Evolutionary conservation across 2,329 filamentous ascomycete genomes (phyloP).

Genomic region (Penicillium freii): DNA sequence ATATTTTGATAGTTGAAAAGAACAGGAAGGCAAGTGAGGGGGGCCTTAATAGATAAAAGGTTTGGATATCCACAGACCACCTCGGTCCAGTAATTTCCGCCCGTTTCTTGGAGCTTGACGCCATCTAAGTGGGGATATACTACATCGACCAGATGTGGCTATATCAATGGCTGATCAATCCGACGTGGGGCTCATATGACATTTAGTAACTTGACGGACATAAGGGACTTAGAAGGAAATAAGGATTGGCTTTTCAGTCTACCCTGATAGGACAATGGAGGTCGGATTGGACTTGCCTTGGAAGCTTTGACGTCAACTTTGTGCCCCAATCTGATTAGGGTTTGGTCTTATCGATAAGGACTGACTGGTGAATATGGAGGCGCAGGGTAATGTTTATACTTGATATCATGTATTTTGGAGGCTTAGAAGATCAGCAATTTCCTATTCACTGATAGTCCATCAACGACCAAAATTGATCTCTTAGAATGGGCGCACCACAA

Average conservation of each 20-base stretch:
- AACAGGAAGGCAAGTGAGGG: background rate
- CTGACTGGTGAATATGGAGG: background rate
- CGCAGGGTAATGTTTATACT: background rate
- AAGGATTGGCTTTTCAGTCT: background rate
- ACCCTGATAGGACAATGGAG: background rate
- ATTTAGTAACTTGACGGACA: background rate
- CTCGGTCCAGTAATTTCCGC: slow-evolving; percentile 14
- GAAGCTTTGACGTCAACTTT: background rate
- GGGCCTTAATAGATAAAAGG: background rate
- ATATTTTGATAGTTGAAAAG: background rate
- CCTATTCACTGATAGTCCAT: fast-evolving
- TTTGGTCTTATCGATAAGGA: background rate
- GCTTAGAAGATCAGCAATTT: background rate
- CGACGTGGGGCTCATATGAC: slow-evolving; percentile 1
- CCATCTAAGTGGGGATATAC: slow-evolving; percentile 13
- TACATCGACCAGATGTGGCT: background rate
- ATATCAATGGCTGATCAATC: slow-evolving; percentile 12
- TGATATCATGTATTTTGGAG: background rate
- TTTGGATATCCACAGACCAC: slow-evolving; percentile 11
- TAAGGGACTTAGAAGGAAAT: background rate
- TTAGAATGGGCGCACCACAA: background rate
- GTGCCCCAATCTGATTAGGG: slow-evolving; percentile 8
- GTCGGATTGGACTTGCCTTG: background rate
- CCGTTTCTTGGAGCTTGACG: slow-evolving; percentile 8
- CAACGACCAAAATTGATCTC: background rate